phyloP scores from a whole-genome alignment of 306 rosid genomes.

The Trifolium dubium region DNA sequence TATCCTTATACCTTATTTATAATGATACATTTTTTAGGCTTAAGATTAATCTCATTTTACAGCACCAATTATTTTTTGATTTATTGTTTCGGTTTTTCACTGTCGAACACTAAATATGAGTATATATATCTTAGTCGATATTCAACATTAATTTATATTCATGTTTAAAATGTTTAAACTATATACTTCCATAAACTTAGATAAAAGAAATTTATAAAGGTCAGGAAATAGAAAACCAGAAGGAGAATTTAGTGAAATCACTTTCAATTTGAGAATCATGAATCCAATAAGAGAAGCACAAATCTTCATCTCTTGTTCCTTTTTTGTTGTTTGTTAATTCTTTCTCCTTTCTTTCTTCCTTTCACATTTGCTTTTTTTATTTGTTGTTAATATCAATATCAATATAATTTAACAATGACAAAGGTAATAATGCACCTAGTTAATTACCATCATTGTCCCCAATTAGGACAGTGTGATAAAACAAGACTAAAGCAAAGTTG shows the following conservation, averaged over 20 bases:
- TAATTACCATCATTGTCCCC: background rate
- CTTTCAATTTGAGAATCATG: slow-evolving; percentile 6
- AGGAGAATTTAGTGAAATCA: background rate
- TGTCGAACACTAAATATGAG: too few relatives aligned
- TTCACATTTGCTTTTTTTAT: background rate
- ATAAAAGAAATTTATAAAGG: too few relatives aligned
- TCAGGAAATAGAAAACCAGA: background rate
- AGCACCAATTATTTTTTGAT: too few relatives aligned
- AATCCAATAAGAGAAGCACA: background rate
- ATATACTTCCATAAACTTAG: too few relatives aligned
- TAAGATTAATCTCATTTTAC: too few relatives aligned
- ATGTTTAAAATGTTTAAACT: too few relatives aligned
- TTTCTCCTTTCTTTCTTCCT: background rate
- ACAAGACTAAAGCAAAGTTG: background rate
- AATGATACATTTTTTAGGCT: too few relatives aligned
- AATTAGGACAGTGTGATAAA: background rate
- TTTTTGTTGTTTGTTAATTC: background rate
- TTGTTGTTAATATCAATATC: background rate
- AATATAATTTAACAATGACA: background rate
- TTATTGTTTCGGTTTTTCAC: too few relatives aligned
- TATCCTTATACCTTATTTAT: too few relatives aligned
- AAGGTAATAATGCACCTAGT: background rate
- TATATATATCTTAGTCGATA: too few relatives aligned
- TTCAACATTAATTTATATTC: too few relatives aligned
- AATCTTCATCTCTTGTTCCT: background rate